Conservation (phyloP, 306 rosid species). For the Cyclanthera cordifolia region DNA sequence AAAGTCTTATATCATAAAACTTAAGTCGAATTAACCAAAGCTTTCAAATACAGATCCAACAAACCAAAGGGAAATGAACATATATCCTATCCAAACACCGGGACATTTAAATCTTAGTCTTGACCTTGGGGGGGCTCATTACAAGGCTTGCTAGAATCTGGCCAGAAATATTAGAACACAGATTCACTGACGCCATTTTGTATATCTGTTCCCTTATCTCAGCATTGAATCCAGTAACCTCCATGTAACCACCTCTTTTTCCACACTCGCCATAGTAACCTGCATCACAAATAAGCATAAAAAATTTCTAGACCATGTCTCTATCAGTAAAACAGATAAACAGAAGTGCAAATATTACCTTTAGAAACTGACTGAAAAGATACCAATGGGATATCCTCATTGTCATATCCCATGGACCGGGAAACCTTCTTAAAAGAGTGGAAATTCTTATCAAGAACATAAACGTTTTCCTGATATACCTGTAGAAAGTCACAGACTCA, state of each 20-base stretch:
- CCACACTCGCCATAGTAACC: conserved; percentile 92
- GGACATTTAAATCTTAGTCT: background rate
- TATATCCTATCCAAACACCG: background rate
- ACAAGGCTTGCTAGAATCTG: conserved; percentile 84
- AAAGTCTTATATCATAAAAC: background rate
- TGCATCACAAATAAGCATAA: conserved; percentile 20
- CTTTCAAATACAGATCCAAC: background rate
- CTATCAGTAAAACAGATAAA: background rate
- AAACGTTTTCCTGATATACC: conserved; percentile 84
- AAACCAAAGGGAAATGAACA: background rate
- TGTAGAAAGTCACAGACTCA: conserved; percentile 16
- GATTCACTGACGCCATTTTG: conserved; percentile 80
- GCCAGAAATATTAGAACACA: conserved; percentile 82
- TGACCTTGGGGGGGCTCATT: conserved; percentile 90
- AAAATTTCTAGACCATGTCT: background rate
- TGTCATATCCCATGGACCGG: conserved; percentile 75
- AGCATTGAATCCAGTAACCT: conserved; percentile 68
- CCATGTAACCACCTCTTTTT: conserved; percentile 94
- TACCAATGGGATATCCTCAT: conserved; percentile 51
- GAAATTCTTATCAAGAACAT: conserved; percentile 68
- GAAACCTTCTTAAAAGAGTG: conserved; percentile 81
- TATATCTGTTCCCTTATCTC: conserved; percentile 78
- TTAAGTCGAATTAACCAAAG: background rate
- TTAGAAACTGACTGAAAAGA: conserved; percentile 88
- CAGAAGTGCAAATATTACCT: conserved; percentile 30